phyloP scores from a whole-genome alignment of 129 eudicot genomes.

The Smallanthus sonchifolius region DNA sequence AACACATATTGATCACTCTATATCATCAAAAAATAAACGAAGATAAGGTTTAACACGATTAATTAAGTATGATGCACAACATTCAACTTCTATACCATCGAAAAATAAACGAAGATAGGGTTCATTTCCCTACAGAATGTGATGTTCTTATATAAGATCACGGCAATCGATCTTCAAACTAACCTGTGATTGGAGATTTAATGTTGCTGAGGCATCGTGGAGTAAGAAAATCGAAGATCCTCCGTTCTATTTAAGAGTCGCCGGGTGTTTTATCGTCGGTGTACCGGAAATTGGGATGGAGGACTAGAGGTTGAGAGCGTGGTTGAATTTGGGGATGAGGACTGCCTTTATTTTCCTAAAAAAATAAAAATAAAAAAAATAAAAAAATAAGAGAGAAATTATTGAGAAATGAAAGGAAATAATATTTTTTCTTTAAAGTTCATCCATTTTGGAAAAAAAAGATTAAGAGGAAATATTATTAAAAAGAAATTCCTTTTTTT shows the following conservation, averaged over 20 bases:
- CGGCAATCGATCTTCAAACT: neutral
- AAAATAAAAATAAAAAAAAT: no score
- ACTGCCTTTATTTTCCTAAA: no score
- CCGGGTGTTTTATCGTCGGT: neutral
- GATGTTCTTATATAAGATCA: neutral
- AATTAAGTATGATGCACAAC: neutral
- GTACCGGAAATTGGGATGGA: neutral
- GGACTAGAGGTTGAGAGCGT: neutral
- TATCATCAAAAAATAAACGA: no score
- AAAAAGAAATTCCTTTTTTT: no score
- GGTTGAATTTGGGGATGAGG: neutral
- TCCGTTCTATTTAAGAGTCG: neutral
- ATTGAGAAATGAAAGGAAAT: no score
- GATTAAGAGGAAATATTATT: no score
- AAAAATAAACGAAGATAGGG: neutral
- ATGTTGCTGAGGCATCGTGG: neutral
- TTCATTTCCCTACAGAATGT: neutral
- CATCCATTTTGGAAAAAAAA: no score
- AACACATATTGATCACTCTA: neutral
- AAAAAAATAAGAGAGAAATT: no score
- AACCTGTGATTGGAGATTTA: slow-evolving; percentile 12
- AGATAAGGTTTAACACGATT: neutral
- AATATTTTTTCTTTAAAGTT: no score
- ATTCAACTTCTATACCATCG: neutral
- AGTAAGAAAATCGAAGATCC: neutral